Base-by-base conservation (phyloP, 2,329 filamentous ascomycete species). In the Clarireedia monteithiana region DNA sequence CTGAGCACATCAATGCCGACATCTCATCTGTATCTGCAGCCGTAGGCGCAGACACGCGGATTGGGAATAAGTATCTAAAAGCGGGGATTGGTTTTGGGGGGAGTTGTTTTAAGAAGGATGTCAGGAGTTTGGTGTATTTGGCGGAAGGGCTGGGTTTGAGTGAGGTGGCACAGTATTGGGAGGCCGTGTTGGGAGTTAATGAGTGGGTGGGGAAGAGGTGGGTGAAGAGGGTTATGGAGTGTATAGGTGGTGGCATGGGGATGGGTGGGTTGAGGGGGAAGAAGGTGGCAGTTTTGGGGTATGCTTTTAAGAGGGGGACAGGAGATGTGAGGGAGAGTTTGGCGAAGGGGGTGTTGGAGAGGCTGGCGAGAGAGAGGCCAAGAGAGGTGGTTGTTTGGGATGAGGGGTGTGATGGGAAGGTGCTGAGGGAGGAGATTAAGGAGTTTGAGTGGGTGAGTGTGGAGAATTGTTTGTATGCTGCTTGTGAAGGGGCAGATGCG, bases 61-160 rank as follows among this genome's bases (percentile, higher is more conserved):
- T 92, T 57, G 88, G 88, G 6, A 75, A 79, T 59, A 82, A 84
- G 68, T 88, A 90, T 71, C 75, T 92, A 42, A 85, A 87, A 70
- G 84, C 88, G 6, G 84, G 84, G 40, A 80, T 90, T 36, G 88
- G 88, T 15, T 92, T 91, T 65, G 88, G 88, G 54, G 88, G 88
- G 20, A 87, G 83, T 59, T 92, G 88, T 71, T 91, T 92, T 76
- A 83, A 86, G 70, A 92, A 92, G 71, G 88, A 92, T 66, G 81
- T 91, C 44, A 75, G 88, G 49, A 87, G 81, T 69, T 73, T 92
- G 39, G 80, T 85, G 17, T 90, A 91, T 71, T 76, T 91, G 30
- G 84, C 88, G 15, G 84, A 89, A 64, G 82, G 79, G 2, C 75
- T 90, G 54, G 80, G 84, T 51, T 74, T 91, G 10, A 77, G 79